These are phyloP conservation scores for Peronospora destructor DNA, from an alignment of 352 stramenopile genomes.

Conservation along the genomic window DNA sequence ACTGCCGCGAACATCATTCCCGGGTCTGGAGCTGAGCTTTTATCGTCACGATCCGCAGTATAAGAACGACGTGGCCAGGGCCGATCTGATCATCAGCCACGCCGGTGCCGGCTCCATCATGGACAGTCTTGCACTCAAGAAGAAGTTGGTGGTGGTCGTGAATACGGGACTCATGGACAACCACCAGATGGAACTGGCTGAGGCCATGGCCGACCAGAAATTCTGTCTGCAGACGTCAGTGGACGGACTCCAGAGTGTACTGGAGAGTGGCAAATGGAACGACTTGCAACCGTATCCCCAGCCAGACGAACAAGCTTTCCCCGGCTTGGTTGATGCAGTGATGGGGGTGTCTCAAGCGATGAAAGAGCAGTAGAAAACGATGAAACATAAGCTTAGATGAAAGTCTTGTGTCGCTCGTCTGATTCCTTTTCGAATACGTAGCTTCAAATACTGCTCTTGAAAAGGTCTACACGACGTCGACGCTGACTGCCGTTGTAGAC, in stretches of 20 bases:
- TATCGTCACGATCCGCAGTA: conserved; percentile 91
- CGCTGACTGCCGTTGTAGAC: too few relatives aligned
- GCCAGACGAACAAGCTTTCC: conserved; percentile 58
- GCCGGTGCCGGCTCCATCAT: conserved; percentile 92
- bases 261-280: conserved; percentile 37
- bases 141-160: conserved; percentile 90
- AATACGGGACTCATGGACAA: conserved; percentile 96
- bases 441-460: too few relatives aligned
- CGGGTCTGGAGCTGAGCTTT: conserved; percentile 36
- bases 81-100: conserved; percentile 93
- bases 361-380: conserved; percentile 20
- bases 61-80: conserved; percentile 81
- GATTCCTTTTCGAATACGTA: too few relatives aligned
- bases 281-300: conserved; percentile 47
- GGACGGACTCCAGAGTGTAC: conserved; percentile 26
- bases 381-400: neutral
- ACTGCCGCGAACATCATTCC: conserved; percentile 29
- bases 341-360: conserved; percentile 22
- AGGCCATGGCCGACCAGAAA: conserved; percentile 77
- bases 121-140: conserved; percentile 77
- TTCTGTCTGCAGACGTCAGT: conserved; percentile 57
- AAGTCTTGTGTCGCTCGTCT: neutral
- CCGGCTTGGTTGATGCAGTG: conserved; percentile 51
- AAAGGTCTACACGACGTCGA: too few relatives aligned
- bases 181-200: conserved; percentile 93